Percentiles rank a stretch among this genome's conserved stretches.
These are phyloP conservation scores for Penstemon eatonii DNA, from an alignment of 257 asterid species.

Conservation along the genomic window DNA sequence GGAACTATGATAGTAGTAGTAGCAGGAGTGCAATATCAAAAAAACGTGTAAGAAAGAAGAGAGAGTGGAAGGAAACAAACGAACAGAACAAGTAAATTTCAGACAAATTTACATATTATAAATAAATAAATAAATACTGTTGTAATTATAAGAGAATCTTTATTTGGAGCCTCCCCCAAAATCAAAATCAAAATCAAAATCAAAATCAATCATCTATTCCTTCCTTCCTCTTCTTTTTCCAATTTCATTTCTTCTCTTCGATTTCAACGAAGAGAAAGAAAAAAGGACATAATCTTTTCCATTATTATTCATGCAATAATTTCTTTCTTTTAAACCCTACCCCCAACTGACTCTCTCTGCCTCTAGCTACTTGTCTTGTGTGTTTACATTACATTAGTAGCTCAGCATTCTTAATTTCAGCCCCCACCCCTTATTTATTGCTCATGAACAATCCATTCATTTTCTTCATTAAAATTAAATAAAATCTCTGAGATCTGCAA, in stretches of 20 bases:
- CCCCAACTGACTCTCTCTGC: slow-evolving; percentile 5
- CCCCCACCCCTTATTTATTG: slow-evolving; percentile 32
- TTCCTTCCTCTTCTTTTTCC: slow-evolving; percentile 11
- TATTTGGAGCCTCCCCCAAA: slow-evolving; percentile 12
- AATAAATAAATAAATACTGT: slow-evolving; percentile 2
- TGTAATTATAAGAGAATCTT: slow-evolving; percentile 21
- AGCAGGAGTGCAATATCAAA: slow-evolving; percentile 1
- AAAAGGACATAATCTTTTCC: slow-evolving; percentile 11
- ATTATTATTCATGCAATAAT: slow-evolving; percentile 24
- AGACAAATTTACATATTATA: not conserved
- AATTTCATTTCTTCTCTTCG: slow-evolving; percentile 23
- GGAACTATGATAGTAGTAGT: not conserved
- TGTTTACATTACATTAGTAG: not conserved
- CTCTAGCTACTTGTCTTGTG: slow-evolving; percentile 7
- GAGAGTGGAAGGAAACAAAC: slow-evolving; percentile 19
- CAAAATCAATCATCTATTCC: not conserved
- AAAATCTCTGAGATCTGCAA: slow-evolving; percentile 37
- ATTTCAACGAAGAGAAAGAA: slow-evolving; percentile 17
- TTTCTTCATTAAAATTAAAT: not conserved
- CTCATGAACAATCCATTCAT: slow-evolving; percentile 9
- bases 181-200: not conserved
- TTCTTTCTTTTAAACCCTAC: slow-evolving; percentile 18
- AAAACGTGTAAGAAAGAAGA: slow-evolving; percentile 4
- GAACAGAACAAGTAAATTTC: not conserved
- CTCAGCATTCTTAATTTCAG: slow-evolving; percentile 36